These are phyloP conservation scores for Phytophthora palmivora DNA, from an alignment of 352 stramenopile genomes.

Conservation along the genomic window DNA sequence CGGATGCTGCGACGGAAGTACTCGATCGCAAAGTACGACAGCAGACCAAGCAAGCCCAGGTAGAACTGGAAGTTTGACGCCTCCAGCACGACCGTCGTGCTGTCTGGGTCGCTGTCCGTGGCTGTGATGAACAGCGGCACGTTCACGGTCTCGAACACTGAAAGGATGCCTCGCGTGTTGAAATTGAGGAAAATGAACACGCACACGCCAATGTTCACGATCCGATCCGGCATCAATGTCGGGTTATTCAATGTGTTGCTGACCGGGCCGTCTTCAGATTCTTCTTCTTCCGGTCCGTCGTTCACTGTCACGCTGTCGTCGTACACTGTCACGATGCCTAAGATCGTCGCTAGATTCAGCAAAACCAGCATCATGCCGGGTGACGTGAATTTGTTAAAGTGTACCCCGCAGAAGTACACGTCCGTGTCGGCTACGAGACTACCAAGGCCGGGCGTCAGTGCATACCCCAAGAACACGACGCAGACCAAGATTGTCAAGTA, in stretches of 20 bases:
- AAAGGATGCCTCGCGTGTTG: conserved; percentile 73
- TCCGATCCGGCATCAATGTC: conserved; percentile 58
- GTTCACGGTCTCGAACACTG: conserved; percentile 83
- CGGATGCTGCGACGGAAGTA: conserved; percentile 65
- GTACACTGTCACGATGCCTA: conserved; percentile 65
- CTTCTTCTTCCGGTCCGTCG: too few species aligned
- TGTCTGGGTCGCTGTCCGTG: conserved; percentile 58
- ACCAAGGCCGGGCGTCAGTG: conserved; percentile 67
- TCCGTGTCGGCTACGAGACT: conserved; percentile 64
- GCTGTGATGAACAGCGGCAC: conserved; percentile 75
- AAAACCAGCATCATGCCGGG: conserved; percentile 64
- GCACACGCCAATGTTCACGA: conserved; percentile 69
- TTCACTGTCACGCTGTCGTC: too few species aligned
- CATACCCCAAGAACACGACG: conserved; percentile 80
- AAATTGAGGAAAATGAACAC: conserved; percentile 86
- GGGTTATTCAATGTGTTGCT: too few species aligned
- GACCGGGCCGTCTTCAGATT: too few species aligned
- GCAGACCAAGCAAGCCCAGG: conserved; percentile 63
- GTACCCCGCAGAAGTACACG: conserved; percentile 51
- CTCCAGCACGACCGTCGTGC: conserved; percentile 50
- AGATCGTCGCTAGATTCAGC: conserved; percentile 68
- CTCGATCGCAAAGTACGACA: conserved; percentile 81
- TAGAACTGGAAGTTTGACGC: conserved; percentile 88
- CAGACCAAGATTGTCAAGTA: conserved; percentile 76
- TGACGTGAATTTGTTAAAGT: conserved; percentile 78